Conservation (phyloP, 2,329 filamentous ascomycete genomes). For the Microdochium nivale region DNA sequence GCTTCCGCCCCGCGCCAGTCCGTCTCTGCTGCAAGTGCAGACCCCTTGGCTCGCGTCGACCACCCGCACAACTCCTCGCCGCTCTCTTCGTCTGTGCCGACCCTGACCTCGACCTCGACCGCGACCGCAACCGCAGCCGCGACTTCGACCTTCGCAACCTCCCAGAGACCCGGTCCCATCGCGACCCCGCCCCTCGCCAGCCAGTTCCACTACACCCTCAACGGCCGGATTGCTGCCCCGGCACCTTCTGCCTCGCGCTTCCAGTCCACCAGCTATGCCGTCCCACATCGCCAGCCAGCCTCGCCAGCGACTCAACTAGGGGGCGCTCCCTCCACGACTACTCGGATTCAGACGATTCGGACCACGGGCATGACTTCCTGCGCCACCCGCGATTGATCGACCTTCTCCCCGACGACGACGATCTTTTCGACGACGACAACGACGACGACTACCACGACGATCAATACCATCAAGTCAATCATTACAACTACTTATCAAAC, state of each 20-base stretch:
- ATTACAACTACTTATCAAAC: background rate
- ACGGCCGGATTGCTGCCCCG: background rate
- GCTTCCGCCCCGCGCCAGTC: too few relatives aligned
- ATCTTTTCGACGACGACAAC: background rate
- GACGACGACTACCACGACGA: background rate
- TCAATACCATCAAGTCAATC: background rate
- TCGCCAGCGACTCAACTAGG: background rate
- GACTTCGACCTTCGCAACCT: background rate
- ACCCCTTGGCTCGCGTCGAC: background rate
- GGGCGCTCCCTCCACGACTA: background rate
- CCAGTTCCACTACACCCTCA: background rate
- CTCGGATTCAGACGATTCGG: background rate
- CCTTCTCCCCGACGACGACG: background rate
- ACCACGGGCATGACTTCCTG: background rate
- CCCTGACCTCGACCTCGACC: too few relatives aligned
- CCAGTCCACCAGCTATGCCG: background rate
- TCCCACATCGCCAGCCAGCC: background rate
- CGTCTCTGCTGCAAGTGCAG: background rate
- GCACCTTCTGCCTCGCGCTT: too few relatives aligned
- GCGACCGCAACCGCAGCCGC: too few relatives aligned
- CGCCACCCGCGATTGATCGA: background rate
- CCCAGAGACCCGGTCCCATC: background rate
- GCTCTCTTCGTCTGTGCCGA: too few relatives aligned
- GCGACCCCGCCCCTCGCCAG: background rate
- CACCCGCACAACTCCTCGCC: background rate